Conservation (phyloP, 2,329 filamentous ascomycete genomes). For the Neurospora crassa region DNA sequence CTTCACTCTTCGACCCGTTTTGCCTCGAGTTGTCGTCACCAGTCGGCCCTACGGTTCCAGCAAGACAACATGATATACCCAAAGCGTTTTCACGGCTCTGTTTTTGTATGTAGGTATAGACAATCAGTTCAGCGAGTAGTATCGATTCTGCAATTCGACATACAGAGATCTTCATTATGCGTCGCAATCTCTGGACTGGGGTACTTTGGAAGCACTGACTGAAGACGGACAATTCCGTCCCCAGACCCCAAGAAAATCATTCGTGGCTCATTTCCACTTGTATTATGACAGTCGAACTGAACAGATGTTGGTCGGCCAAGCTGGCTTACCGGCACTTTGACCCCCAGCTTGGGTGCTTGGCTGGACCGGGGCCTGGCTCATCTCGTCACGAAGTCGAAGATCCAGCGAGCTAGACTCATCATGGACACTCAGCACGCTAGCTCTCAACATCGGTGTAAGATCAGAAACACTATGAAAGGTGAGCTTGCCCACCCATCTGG, state of each 20-base stretch:
- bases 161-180: background rate
- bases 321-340: background rate
- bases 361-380: background rate
- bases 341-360: background rate
- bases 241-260: background rate
- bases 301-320: background rate
- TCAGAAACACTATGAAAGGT: constrained; percentile 11
- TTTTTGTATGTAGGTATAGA: background rate
- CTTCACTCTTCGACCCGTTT: background rate
- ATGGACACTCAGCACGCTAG: background rate
- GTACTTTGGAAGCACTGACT: background rate
- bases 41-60: background rate
- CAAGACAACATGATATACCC: background rate
- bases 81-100: background rate
- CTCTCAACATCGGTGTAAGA: background rate
- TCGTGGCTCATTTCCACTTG: background rate
- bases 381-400: background rate
- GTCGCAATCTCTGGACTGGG: background rate
- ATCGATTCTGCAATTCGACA: background rate
- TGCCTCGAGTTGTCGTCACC: background rate
- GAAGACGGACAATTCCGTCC: background rate
- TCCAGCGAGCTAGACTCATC: background rate
- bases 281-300: background rate
- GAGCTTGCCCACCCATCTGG: constrained; percentile 5
- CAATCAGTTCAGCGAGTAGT: background rate